Evolutionary conservation across 2,329 filamentous ascomycete species (phyloP).

Genomic region (Xylariaceae sp.): DNA sequence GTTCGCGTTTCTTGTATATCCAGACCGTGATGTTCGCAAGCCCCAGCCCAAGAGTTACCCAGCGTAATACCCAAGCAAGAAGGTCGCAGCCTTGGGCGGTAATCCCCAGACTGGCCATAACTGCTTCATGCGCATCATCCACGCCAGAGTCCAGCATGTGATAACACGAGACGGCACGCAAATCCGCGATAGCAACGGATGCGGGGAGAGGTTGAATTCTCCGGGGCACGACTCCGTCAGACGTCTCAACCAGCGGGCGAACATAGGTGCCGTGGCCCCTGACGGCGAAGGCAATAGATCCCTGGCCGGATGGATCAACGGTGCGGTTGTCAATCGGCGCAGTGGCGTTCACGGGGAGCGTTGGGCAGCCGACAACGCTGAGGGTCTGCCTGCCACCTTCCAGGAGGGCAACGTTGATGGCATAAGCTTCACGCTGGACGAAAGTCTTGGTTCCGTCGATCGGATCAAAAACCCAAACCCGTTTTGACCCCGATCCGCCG

Average conservation of each 20-base stretch:
- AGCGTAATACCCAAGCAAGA: constrained; percentile 55
- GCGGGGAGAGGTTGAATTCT: constrained; percentile 34
- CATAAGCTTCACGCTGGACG: constrained; percentile 51
- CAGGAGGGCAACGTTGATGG: constrained; percentile 53
- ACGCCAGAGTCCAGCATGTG: constrained; percentile 46
- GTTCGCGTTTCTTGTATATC: constrained; percentile 48
- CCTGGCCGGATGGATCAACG: constrained; percentile 41
- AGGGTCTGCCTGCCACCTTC: constrained; percentile 48
- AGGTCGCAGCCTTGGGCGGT: constrained; percentile 48
- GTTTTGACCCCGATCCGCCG: constrained; percentile 31
- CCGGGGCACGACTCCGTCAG: constrained; percentile 23
- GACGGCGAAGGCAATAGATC: constrained; percentile 50
- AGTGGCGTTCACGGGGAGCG: constrained; percentile 39
- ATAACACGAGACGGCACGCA: constrained; percentile 47
- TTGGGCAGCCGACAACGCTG: constrained; percentile 47
- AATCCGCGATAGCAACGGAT: constrained; percentile 21
- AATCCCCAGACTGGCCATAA: constrained; percentile 42
- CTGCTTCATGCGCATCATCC: constrained; percentile 42
- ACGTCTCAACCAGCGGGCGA: constrained; percentile 36
- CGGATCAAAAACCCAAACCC: constrained; percentile 57
- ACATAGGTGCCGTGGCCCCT: constrained; percentile 47
- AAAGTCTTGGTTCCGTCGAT: constrained; percentile 59
- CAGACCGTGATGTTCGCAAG: constrained; percentile 52
- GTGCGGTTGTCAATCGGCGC: constrained; percentile 42
- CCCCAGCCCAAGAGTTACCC: constrained; percentile 50